Evolutionary conservation across 2,329 filamentous ascomycete species (phyloP).

Genomic region (Aspergillus fumigatus): DNA sequence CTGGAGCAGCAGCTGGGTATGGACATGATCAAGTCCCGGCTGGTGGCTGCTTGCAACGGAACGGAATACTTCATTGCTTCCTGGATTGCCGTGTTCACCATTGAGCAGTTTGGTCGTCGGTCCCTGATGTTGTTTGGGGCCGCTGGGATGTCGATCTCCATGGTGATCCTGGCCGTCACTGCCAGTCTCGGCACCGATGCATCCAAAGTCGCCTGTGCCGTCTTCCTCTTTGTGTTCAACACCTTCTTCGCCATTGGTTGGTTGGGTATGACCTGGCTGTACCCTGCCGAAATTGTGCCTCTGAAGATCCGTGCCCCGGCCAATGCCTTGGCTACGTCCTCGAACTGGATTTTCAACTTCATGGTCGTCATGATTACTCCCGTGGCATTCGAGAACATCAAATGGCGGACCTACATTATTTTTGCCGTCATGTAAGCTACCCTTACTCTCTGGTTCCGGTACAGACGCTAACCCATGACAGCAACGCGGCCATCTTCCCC

Average conservation of each 20-base stretch:
- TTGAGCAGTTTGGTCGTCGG: constrained; percentile 52
- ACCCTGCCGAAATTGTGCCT: constrained; percentile 48
- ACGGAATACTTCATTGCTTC: constrained; percentile 53
- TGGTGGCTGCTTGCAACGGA: constrained; percentile 52
- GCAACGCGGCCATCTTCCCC: constrained; percentile 53
- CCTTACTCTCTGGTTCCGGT: neutral
- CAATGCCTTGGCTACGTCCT: constrained; percentile 60
- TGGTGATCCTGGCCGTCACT: constrained; percentile 53
- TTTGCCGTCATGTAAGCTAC: constrained; percentile 49
- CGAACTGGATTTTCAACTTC: constrained; percentile 61
- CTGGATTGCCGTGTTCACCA: constrained; percentile 47
- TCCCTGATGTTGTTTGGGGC: constrained; percentile 69
- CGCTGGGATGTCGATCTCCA: constrained; percentile 58
- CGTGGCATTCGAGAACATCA: constrained; percentile 53
- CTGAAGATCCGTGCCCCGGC: constrained; percentile 58
- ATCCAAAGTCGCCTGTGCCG: constrained; percentile 25
- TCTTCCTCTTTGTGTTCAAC: constrained; percentile 60
- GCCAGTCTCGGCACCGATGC: constrained; percentile 19
- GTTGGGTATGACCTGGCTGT: constrained; percentile 58
- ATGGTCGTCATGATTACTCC: constrained; percentile 65
- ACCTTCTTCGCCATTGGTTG: constrained; percentile 63
- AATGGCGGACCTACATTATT: constrained; percentile 54
- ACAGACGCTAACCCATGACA: constrained; percentile 17
- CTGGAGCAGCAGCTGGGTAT: constrained; percentile 42
- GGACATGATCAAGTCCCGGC: constrained; percentile 38